Evolutionary conservation across 495 filamentous ascomycete species (phyloP), one percentile per base, ranked within the genome.

Genomic region (Talaromyces adpressus): DNA sequence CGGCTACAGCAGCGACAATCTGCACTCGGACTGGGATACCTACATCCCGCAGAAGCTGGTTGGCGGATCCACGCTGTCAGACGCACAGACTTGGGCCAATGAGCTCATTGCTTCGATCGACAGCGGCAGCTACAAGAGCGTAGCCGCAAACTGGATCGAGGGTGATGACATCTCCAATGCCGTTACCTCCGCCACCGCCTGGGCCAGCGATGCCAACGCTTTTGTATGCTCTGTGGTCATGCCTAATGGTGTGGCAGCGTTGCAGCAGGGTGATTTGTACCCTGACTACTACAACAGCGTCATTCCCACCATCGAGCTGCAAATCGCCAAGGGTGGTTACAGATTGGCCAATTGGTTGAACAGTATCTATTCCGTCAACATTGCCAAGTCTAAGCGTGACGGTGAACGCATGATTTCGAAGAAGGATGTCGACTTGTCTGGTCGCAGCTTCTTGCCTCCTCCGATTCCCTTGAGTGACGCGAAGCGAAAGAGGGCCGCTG

Each of bases 251-350:
- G 63, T 78, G 4, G 66, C 67, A 16, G 78, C 79, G 41, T 77
- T 86, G 47, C 72, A 86, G 57, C 73, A 76, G 62, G 69, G 65
- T 63, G 80, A 85, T 64, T 70, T 74, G 65, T 66, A 62, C 14
- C 82, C 80, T 3, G 71, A 83, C 66, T 93, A 93, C 72, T 89
- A 87, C 68, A 76, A 88, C 57, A 77, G 77, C 18, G 84, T 87
- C 12, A 74, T 82, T 14, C 82, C 82, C 18, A 81, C 88, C 52
- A 79, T 94, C 36, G 85, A 93, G 76, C 64, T 85, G 66, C 85
- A 90, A 73, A 82, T 96, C 67, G 91, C 89, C 3, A 88, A 86
- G 70, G 90, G 84, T n/a, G 90, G 90, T 14, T 91, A 87, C 66
- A 83, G 89, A 27, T 69, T 90, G 57, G 85, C 82, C 9, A 79